Conservation (phyloP, 192 early-diverging fungal genomes). For the Chytriomyces hyalinus region DNA sequence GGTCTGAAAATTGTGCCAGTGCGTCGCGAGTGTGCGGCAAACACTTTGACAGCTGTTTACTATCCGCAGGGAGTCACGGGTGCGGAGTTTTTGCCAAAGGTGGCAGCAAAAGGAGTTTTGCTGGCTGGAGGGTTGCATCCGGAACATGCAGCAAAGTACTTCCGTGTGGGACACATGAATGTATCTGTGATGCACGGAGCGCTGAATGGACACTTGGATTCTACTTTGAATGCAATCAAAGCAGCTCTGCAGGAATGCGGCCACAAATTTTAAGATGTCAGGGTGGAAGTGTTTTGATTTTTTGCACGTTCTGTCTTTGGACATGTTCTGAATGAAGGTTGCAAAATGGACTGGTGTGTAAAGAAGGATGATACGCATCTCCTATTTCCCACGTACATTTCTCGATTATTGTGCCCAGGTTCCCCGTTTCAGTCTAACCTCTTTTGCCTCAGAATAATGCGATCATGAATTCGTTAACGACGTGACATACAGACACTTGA, state of each 20-base stretch:
- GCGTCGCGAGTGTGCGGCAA: slow-evolving; percentile 48
- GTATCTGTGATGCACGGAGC: slow-evolving; percentile 47
- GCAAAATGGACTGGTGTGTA: no score
- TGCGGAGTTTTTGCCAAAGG: slow-evolving; percentile 75
- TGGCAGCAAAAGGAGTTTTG: slow-evolving; percentile 81
- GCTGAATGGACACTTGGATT: slow-evolving; percentile 49
- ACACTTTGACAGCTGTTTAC: slow-evolving; percentile 67
- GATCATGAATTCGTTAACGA: no score
- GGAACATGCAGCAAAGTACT: slow-evolving; percentile 84
- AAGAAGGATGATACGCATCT: no score
- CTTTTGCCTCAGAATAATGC: no score
- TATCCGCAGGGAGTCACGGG: slow-evolving; percentile 82
- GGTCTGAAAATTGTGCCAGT: slow-evolving; percentile 77
- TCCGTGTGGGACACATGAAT: slow-evolving; percentile 83
- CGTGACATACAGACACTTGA: no score
- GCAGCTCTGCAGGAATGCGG: slow-evolving; percentile 45
- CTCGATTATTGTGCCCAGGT: no score
- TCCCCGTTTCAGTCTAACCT: no score
- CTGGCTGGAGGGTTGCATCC: slow-evolving; percentile 91
- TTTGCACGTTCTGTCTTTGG: no score
- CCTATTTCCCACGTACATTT: no score
- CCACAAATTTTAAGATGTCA: slow-evolving; percentile 4
- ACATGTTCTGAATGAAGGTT: no score
- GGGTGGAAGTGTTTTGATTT: no score
- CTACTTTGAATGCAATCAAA: slow-evolving; percentile 49